phyloP scores from a whole-genome alignment of 345 rosid species.

The Aethionema arabicum region DNA sequence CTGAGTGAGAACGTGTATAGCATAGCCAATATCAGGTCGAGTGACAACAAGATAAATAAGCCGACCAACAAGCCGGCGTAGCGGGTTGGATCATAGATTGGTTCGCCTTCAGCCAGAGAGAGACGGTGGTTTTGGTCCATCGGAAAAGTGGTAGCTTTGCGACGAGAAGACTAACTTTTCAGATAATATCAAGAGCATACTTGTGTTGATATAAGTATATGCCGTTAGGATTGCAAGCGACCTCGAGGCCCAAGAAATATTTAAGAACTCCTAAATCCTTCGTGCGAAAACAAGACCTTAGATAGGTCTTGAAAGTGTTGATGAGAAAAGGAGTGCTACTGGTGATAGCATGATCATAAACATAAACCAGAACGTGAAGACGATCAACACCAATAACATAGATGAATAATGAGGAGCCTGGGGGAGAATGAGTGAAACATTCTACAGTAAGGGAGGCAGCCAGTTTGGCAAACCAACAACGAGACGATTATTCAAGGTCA shows the following conservation, averaged over 20 bases:
- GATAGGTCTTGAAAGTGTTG: neutral
- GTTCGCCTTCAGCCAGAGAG: neutral
- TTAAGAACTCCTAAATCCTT: neutral
- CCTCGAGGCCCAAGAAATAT: neutral
- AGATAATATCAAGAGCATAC: neutral
- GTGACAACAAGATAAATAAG: neutral
- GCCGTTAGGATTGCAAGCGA: neutral
- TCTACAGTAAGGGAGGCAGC: neutral
- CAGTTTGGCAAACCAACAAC: conserved; percentile 1
- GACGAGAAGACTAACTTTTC: neutral
- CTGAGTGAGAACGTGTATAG: neutral
- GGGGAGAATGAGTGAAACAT: neutral
- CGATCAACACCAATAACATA: neutral
- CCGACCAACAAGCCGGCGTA: neutral
- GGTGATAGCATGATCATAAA: neutral
- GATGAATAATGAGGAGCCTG: too few relatives aligned
- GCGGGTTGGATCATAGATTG: neutral
- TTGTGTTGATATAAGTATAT: neutral
- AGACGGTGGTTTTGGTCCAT: neutral
- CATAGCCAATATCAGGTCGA: neutral
- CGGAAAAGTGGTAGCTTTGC: neutral
- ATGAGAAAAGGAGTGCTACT: neutral
- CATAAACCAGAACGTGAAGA: neutral
- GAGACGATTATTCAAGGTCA: neutral
- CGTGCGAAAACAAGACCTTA: neutral